phyloP scores from a whole-genome alignment of 768 basidiomycete species.

The Mycena pura region DNA sequence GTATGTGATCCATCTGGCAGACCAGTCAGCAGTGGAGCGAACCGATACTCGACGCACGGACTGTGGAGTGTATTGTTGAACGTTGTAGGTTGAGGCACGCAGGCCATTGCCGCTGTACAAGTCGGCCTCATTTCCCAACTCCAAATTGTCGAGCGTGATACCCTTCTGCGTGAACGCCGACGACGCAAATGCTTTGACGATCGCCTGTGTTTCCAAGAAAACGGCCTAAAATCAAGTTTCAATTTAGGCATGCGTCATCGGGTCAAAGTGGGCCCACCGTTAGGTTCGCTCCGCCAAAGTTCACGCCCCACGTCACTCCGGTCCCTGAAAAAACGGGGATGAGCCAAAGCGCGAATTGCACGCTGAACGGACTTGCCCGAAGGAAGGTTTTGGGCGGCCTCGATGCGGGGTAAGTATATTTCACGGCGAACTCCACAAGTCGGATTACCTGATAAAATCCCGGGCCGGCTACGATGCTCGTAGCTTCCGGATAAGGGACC shows the following conservation, averaged over 20 bases:
- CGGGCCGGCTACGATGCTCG: conserved; percentile 61
- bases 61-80: conserved; percentile 56
- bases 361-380: conserved; percentile 37
- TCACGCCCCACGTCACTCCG: conserved; percentile 72
- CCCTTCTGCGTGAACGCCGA: conserved; percentile 44
- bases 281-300: conserved; percentile 60
- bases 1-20: conserved; percentile 57
- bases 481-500: conserved; percentile 73
- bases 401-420: conserved; percentile 13
- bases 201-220: conserved; percentile 53
- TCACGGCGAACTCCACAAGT: background rate
- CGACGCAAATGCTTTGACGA: conserved; percentile 54
- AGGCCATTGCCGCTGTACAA: conserved; percentile 55
- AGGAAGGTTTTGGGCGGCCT: conserved; percentile 57
- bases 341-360: conserved; percentile 1
- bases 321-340: conserved; percentile 48
- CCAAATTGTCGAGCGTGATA: conserved; percentile 59
- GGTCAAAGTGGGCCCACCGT: conserved; percentile 36
- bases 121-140: conserved; percentile 70
- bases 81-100: conserved; percentile 46
- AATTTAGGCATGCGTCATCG: background rate
- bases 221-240: conserved; percentile 35
- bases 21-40: conserved; percentile 1
- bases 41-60: conserved; percentile 37
- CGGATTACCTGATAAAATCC: conserved; percentile 50